These are phyloP conservation scores for Blakeslea trispora DNA, from an alignment of 371 early-diverging fungal species.

Conservation along the genomic window DNA sequence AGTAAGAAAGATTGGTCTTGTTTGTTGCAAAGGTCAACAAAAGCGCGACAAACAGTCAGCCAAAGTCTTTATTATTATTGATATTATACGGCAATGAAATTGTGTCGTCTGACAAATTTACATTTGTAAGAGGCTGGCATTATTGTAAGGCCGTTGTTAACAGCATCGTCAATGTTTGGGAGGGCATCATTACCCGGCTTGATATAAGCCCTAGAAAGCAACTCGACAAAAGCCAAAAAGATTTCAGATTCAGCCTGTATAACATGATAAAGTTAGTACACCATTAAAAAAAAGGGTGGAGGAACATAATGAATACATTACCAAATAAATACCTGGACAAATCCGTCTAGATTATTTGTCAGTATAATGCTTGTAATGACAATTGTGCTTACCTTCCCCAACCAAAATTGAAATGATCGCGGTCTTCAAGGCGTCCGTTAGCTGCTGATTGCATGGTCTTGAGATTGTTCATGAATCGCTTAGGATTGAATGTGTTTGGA, in stretches of 20 bases:
- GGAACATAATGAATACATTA: neutral
- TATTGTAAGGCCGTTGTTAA: neutral
- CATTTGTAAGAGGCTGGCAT: constrained; percentile 1
- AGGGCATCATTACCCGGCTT: neutral
- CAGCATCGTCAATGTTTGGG: neutral
- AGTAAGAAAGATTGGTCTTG: too few species aligned
- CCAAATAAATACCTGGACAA: constrained; percentile 15
- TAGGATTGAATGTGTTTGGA: constrained; percentile 34
- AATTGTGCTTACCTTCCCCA: constrained; percentile 14
- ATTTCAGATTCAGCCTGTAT: constrained; percentile 4
- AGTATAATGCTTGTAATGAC: neutral
- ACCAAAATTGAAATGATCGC: constrained; percentile 15
- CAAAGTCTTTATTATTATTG: too few species aligned
- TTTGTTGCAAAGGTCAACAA: too few species aligned
- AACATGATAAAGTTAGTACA: neutral
- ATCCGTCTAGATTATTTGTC: constrained; percentile 11
- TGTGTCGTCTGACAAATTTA: neutral
- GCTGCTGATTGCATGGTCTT: constrained; percentile 5
- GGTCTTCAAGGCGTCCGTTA: constrained; percentile 10
- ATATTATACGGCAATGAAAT: too few species aligned
- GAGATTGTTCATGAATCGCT: constrained; percentile 14
- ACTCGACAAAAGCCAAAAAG: neutral
- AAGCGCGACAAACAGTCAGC: too few species aligned
- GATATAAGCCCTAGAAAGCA: neutral
- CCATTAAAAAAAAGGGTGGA: neutral